A percentile compares a stretch with the other conserved stretches of the same genome.
These are phyloP conservation scores for Blastobotrys arbuscula DNA, from an alignment of 1,139 yeast genomes.

Conservation along the genomic window DNA sequence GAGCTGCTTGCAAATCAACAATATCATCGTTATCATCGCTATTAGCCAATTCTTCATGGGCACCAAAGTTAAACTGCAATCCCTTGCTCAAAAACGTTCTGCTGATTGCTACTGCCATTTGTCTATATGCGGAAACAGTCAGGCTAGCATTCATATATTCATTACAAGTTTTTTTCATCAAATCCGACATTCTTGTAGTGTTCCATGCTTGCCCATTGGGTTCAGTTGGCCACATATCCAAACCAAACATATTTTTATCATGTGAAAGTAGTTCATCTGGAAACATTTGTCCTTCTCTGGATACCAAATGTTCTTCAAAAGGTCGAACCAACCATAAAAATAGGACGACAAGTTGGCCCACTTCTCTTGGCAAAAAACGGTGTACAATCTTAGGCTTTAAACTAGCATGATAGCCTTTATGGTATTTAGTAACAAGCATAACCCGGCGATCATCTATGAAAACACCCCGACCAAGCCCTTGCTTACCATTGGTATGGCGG, in stretches of 20 bases:
- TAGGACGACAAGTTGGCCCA: neutral
- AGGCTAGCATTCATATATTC: too few species aligned
- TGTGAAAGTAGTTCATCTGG: neutral
- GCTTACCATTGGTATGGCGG: too few species aligned
- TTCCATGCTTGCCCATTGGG: neutral
- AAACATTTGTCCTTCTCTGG: neutral
- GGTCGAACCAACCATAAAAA: slow-evolving; percentile 1
- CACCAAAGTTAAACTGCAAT: neutral
- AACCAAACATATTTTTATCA: too few species aligned
- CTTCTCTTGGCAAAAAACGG: slow-evolving; percentile 1
- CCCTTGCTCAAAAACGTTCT: too few species aligned
- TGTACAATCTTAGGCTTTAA: neutral
- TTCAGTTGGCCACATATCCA: neutral
- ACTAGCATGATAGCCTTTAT: too few species aligned
- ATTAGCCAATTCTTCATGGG: neutral
- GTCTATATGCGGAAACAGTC: too few species aligned
- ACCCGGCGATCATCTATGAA: too few species aligned
- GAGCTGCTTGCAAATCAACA: neutral
- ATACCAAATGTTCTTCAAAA: neutral
- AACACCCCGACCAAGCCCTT: too few species aligned
- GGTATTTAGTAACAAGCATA: too few species aligned
- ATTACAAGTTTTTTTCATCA: too few species aligned
- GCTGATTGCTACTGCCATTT: too few species aligned
- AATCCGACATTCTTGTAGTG: too few species aligned
- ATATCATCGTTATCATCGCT: neutral